Base-by-base conservation (phyloP, 495 filamentous ascomycete species). In the Penicillium fimorum region DNA sequence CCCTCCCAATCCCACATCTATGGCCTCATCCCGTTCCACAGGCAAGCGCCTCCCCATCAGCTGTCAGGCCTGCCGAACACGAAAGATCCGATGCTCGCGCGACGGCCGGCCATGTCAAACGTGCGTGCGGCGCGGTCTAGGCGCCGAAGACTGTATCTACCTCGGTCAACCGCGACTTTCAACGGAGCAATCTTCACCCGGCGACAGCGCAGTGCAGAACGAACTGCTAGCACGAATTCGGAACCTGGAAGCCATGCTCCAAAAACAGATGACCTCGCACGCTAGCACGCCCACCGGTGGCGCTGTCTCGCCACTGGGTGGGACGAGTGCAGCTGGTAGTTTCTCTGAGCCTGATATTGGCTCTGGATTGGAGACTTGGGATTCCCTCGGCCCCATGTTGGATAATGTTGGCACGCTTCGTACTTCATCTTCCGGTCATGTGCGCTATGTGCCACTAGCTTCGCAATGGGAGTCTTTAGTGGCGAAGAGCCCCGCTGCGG, bases 41-140 rank as follows among this genome's bases (percentile, higher is more conserved):
- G 68, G 71, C 27, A 76, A 73, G 56, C 67, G 73, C 15, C 60
- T 76, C 17, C 73, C 73, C 12, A 76, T 74, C 32, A 76, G 73
- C 55, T 76, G 73, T 25, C 71, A 76, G 45, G 71, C 73, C 30
- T 76, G 73, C 51, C 70, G 73, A 55, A 71, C 59, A 5, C 60
- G 73, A 49, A 76, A 76, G 49, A 74, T 76, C 27, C 64, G 71
- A 22, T 76, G 73, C 47, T 73, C 71, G 27, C 72, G 73, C 11
- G 73, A 76, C 56, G 70, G 70, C 17, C 66, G 73, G 13, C 73
- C 73, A 18, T 76, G 73, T 32, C 70, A 74, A 41, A 76, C 73
- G 1, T 76, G 73, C 58, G 67, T 74, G 4, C 68, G 71, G 9
- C 67, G 73, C 13, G 73, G 73, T 8, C 59, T 76, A 7, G 70